Conservation (phyloP, 129 eudicot species). For the Deinandra increscens region DNA sequence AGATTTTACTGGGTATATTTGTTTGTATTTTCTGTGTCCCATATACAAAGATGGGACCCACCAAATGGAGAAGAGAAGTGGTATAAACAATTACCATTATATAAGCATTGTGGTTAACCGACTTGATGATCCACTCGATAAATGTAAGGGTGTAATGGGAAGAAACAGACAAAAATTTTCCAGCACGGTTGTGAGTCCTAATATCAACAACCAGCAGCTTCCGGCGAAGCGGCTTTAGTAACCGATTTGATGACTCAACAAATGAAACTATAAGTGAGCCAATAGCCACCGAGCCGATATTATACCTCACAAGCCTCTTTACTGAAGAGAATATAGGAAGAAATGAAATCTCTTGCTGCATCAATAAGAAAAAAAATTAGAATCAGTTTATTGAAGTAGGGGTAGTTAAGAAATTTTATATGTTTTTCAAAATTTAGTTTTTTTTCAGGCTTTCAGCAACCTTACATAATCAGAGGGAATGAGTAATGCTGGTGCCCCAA, state of each 20-base stretch:
- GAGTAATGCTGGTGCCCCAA: not conserved
- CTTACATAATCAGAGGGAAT: not conserved
- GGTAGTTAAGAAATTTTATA: not conserved
- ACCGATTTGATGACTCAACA: conserved; percentile 64
- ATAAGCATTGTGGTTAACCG: conserved; percentile 90
- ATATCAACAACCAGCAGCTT: conserved; percentile 57
- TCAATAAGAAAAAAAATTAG: not conserved
- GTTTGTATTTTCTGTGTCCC: too few species aligned
- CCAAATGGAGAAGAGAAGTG: conserved; percentile 12
- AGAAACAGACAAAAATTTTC: conserved; percentile 50
- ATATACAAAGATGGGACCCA: not conserved
- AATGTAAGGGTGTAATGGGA: conserved; percentile 53
- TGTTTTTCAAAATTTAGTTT: not conserved
- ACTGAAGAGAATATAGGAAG: conserved; percentile 84
- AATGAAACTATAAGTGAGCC: conserved; percentile 77
- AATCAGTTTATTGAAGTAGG: not conserved
- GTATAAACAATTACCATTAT: conserved; percentile 59
- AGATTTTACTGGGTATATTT: too few species aligned
- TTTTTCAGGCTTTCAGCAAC: not conserved
- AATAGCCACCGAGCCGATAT: conserved; percentile 79
- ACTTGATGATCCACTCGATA: conserved; percentile 77
- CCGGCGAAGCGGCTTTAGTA: conserved; percentile 69
- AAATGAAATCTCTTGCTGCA: conserved; percentile 86
- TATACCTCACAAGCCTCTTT: conserved; percentile 84
- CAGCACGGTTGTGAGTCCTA: conserved; percentile 49